Evolutionary conservation across 1,139 yeast genomes (phyloP).

Genomic region (Blastobotrys ciferrii): DNA sequence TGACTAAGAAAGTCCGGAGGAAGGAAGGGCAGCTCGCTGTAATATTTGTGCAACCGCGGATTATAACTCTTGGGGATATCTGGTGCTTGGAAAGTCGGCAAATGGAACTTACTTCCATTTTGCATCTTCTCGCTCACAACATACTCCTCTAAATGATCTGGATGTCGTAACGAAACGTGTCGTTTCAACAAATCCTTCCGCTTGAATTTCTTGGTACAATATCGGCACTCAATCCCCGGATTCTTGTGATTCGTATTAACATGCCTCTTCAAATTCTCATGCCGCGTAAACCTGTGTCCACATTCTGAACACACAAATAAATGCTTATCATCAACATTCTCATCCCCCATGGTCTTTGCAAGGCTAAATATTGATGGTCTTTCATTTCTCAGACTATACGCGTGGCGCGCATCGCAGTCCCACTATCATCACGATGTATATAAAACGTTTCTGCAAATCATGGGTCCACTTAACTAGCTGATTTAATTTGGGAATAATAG

Average conservation of each 20-base stretch:
- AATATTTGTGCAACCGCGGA: slow-evolving; percentile 17
- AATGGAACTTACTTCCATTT: slow-evolving; percentile 5
- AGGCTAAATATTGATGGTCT: too few species aligned
- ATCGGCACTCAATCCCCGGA: slow-evolving; percentile 13
- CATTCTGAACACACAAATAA: slow-evolving; percentile 17
- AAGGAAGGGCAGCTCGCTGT: slow-evolving; percentile 16
- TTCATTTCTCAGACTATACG: too few species aligned
- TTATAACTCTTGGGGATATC: slow-evolving; percentile 18
- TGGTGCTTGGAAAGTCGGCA: slow-evolving; percentile 16
- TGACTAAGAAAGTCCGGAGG: slow-evolving; percentile 18
- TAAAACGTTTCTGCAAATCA: too few species aligned
- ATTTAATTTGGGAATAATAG: too few species aligned
- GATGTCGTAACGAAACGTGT: slow-evolving; percentile 15
- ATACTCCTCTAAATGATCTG: slow-evolving; percentile 17
- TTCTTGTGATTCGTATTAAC: slow-evolving; percentile 14
- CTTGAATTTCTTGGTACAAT: slow-evolving; percentile 14
- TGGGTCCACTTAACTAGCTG: too few species aligned
- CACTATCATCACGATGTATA: too few species aligned
- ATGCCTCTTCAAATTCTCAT: slow-evolving; percentile 18
- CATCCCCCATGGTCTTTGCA: neutral
- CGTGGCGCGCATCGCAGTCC: neutral
- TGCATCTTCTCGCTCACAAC: slow-evolving; percentile 7
- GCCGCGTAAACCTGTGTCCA: slow-evolving; percentile 15
- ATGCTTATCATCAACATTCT: slow-evolving; percentile 6
- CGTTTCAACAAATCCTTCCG: slow-evolving; percentile 17